Evolutionary conservation across 768 basidiomycete species (phyloP).

Genomic region (Psilocybe cyanescens): DNA sequence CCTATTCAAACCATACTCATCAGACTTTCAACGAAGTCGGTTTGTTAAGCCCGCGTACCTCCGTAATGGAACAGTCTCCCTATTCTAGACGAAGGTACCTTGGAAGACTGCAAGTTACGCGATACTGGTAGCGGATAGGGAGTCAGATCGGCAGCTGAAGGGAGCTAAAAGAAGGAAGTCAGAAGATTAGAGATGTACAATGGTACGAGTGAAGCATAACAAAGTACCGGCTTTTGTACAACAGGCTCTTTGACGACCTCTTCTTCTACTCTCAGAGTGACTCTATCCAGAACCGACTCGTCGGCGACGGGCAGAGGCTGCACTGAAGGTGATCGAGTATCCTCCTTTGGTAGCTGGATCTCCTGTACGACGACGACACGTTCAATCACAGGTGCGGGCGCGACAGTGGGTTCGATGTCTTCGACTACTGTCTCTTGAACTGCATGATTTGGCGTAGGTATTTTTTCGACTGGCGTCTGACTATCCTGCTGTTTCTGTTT

Average conservation of each 20-base stretch:
- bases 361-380: neutral
- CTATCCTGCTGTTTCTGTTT: neutral
- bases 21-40: neutral
- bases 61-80: constrained; percentile 95
- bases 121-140: constrained; percentile 17
- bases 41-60: constrained; percentile 44
- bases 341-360: neutral
- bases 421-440: neutral
- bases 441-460: neutral
- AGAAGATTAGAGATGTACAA: neutral
- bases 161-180: neutral
- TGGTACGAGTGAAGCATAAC: neutral
- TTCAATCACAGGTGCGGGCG: constrained; percentile 1
- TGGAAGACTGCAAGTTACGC: constrained; percentile 74
- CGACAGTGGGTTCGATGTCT: neutral
- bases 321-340: neutral
- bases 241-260: neutral
- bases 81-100: constrained; percentile 87
- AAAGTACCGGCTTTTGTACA: neutral
- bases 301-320: neutral
- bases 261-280: neutral
- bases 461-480: neutral
- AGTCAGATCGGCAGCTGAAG: neutral
- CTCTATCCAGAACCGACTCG: neutral
- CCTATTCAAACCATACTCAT: constrained; percentile 47